Percentiles rank a stretch among this genome's conserved stretches.
phyloP scores from a whole-genome alignment of 2,329 filamentous ascomycete genomes.

The Phyllosticta paracitricarpa region DNA sequence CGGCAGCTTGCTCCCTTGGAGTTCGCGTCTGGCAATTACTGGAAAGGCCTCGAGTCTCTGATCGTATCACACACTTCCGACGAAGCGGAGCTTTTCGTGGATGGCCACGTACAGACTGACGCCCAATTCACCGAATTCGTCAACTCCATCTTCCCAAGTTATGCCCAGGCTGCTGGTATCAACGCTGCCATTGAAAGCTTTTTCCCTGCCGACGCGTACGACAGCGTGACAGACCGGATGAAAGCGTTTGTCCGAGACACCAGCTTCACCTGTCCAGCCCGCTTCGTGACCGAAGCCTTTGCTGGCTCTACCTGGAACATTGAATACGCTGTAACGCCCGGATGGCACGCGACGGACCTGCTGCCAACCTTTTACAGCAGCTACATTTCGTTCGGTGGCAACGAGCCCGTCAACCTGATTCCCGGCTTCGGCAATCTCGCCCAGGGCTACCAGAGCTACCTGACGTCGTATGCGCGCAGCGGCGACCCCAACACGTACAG shows the following conservation, averaged over 20 bases:
- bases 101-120: constrained; percentile 7
- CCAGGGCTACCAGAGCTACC: constrained; percentile 1
- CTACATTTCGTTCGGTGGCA: constrained; percentile 6
- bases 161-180: constrained; percentile 1
- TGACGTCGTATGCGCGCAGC: constrained; percentile 7
- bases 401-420: neutral
- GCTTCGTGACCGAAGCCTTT: constrained; percentile 5
- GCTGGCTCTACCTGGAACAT: constrained; percentile 6
- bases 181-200: constrained; percentile 5
- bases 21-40: constrained; percentile 19
- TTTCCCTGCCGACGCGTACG: constrained; percentile 2
- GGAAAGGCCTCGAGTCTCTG: constrained; percentile 23
- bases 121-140: constrained; percentile 4
- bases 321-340: constrained; percentile 7
- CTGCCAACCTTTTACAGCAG: constrained; percentile 6
- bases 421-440: constrained; percentile 2
- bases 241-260: constrained; percentile 7
- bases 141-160: neutral
- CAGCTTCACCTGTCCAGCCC: constrained; percentile 4
- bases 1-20: constrained; percentile 11
- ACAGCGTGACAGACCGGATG: neutral
- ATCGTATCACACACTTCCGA: constrained; percentile 21
- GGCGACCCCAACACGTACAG: constrained; percentile 5
- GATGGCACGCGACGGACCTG: constrained; percentile 9
- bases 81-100: constrained; percentile 6